Base-by-base conservation (phyloP, 1,284 basidiomycete genomes). In the Heterobasidion parviporum region DNA sequence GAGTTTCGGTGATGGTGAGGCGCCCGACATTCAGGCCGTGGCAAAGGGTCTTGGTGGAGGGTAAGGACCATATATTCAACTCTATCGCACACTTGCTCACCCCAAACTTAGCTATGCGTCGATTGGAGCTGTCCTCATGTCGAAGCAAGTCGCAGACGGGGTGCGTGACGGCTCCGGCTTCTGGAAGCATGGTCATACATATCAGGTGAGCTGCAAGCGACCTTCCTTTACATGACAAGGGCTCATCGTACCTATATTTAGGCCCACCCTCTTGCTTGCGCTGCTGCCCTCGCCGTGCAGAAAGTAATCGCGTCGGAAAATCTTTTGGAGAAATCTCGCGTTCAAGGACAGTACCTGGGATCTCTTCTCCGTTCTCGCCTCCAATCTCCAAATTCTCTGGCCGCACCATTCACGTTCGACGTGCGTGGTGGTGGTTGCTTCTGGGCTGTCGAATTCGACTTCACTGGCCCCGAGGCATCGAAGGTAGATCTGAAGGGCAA, bases 21-120 rank as follows among this genome's bases (percentile, higher is more conserved):
- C 79, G 61, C 90, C 92, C 36, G 90, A 94, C 70, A 76, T 94
- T 41, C 89, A 94, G 69, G 87, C 88, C 8, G 76, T 93, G 47
- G 92, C 91, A 1, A 94, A 94, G 68, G 90, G 90, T 9, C 79
- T 94, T 8, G 90, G 89, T 57, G 92, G 91, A 69, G 92, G 89
- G 85, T 87, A 64, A 63, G 79, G 65, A 16, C 33, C 41, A 36
- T 46, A 50, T 45, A 43, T 35, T 41, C n/a, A 3, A 38, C 15
- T 54, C 46, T 33, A n/a, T 34, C 50, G 14, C 35, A 45, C 34
- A 16, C 12, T 10, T 6, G 53, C 44, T 59, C 16, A 60, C n/a
- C 12, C 34, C 41, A 45, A 34, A 44, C 54, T 41, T 62, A 89
- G 89, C 20, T 94, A 92, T 70, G 87, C 81, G 7, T 77, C 89